Evolutionary conservation across 139 green algal species (phyloP).

Genomic region (Chara braunii): DNA sequence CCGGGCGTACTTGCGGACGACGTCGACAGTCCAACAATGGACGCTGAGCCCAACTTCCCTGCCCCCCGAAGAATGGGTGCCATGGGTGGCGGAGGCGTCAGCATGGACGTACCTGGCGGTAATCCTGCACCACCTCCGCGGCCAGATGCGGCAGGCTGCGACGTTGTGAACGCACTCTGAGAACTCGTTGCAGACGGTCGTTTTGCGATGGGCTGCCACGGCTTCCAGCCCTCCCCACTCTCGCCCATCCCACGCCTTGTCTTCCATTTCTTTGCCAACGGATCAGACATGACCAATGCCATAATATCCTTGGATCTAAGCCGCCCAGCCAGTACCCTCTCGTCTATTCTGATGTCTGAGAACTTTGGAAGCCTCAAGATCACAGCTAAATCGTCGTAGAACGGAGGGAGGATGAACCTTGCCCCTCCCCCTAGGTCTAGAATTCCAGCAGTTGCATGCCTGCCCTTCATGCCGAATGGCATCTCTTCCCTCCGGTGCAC

Average conservation of each 20-base stretch:
- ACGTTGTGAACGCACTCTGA: not conserved
- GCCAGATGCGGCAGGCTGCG: not conserved
- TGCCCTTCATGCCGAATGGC: too few relatives aligned
- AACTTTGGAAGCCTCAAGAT: constrained; percentile 8
- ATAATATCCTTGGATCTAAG: not conserved
- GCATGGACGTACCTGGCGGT: not conserved
- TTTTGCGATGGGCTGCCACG: not conserved
- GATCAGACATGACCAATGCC: constrained; percentile 12
- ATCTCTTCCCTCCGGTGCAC: too few relatives aligned
- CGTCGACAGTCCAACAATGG: too few relatives aligned
- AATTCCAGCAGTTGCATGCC: too few relatives aligned
- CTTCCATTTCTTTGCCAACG: not conserved
- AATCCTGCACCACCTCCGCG: too few relatives aligned
- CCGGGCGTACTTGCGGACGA: too few relatives aligned
- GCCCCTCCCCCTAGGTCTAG: constrained; percentile 22
- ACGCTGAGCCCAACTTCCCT: not conserved
- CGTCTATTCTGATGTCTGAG: constrained; percentile 12
- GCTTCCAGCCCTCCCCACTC: not conserved
- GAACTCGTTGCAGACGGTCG: too few relatives aligned
- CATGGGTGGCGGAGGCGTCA: not conserved
- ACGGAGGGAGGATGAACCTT: constrained; percentile 22
- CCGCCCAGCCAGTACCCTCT: constrained; percentile 8
- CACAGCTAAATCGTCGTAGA: constrained; percentile 32
- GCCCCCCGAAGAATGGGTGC: not conserved
- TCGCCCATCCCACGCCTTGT: not conserved